phyloP scores from a whole-genome alignment of 2,329 filamentous ascomycete species.

The Tetracladium maxilliforme region DNA sequence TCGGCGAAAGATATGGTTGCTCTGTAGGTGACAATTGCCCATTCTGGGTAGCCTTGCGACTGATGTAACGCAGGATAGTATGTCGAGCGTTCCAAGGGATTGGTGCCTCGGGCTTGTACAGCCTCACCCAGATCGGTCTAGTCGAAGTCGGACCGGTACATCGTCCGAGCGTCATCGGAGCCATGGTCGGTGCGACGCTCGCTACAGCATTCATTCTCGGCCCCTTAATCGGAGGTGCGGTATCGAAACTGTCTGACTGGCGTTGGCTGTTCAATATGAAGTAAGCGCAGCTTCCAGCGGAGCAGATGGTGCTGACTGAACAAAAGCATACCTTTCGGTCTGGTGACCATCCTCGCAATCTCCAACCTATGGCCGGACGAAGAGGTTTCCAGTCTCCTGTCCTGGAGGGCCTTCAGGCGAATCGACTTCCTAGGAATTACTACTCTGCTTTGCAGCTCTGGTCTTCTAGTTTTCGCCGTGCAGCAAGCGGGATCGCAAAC shows the following conservation, averaged over 20 bases:
- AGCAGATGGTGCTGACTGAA: conserved; percentile 5
- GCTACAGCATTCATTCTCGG: too few species aligned
- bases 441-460: conserved; percentile 33
- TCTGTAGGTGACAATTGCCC: too few species aligned
- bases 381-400: conserved; percentile 18
- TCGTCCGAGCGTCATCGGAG: conserved; percentile 25
- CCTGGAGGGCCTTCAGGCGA: conserved; percentile 24
- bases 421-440: conserved; percentile 37
- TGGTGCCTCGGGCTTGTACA: conserved; percentile 46
- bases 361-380: conserved; percentile 28
- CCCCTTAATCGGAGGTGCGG: too few species aligned
- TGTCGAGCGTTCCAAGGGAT: conserved; percentile 45
- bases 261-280: conserved; percentile 48
- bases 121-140: conserved; percentile 38
- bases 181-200: conserved; percentile 32
- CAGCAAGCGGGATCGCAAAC: conserved; percentile 28
- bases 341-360: conserved; percentile 28
- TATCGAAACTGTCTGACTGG: too few species aligned
- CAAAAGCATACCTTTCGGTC: conserved; percentile 33
- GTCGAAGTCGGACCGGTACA: conserved; percentile 30
- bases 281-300: conserved; percentile 17
- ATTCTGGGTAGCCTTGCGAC: conserved; percentile 3
- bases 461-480: conserved; percentile 38
- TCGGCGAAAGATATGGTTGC: conserved; percentile 27
- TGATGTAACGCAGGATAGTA: conserved; percentile 28